phyloP scores from a whole-genome alignment of 441 rosid genomes.

The Biscutella laevigata region DNA sequence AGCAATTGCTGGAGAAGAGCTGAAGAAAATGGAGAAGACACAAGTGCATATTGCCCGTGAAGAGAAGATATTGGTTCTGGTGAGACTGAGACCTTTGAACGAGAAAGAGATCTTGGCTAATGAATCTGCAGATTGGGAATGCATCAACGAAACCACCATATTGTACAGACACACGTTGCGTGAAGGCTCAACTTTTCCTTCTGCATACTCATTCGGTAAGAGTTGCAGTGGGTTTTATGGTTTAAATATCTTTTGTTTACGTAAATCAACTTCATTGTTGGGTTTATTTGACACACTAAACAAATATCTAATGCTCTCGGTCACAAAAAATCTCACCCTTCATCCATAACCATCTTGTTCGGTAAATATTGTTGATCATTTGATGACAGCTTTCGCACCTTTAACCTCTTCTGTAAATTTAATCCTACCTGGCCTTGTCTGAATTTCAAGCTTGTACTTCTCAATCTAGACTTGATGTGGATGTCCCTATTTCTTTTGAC shows the following conservation, averaged over 20 bases:
- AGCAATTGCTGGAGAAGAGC: slow-evolving; percentile 65
- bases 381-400: too few relatives aligned
- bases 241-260: background rate
- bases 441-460: too few relatives aligned
- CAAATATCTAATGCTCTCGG: too few relatives aligned
- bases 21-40: slow-evolving; percentile 56
- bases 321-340: too few relatives aligned
- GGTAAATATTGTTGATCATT: too few relatives aligned
- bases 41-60: slow-evolving; percentile 41
- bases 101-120: slow-evolving; percentile 68
- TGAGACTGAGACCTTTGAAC: slow-evolving; percentile 85
- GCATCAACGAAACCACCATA: slow-evolving; percentile 71
- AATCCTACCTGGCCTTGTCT: too few relatives aligned
- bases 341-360: too few relatives aligned
- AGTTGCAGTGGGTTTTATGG: background rate
- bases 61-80: slow-evolving; percentile 83
- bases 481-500: background rate
- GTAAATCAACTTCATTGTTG: background rate
- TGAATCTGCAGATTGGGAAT: slow-evolving; percentile 90
- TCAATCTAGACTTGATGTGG: too few relatives aligned
- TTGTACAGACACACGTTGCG: slow-evolving; percentile 80
- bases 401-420: too few relatives aligned
- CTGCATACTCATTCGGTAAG: slow-evolving; percentile 86
- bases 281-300: too few relatives aligned
- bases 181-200: slow-evolving; percentile 82